These are phyloP conservation scores for Phaseolus coccineus DNA, from an alignment of 331 rosid species.

Conservation along the genomic window DNA sequence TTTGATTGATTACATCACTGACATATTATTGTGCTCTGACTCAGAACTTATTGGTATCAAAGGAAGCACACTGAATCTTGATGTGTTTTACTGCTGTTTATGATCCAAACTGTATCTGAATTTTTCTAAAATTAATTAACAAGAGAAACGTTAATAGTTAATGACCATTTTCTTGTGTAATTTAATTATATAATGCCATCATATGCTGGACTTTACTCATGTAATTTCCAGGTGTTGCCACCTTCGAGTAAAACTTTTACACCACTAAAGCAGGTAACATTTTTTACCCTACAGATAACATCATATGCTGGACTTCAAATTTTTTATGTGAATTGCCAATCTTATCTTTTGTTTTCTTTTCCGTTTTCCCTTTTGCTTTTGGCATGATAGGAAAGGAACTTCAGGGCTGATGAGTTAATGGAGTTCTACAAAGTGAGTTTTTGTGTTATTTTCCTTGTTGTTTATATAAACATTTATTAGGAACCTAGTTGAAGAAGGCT, in stretches of 20 bases:
- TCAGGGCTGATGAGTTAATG: slow-evolving; percentile 91
- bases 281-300: slow-evolving; percentile 15
- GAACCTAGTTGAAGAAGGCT: neutral
- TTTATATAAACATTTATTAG: neutral
- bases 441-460: slow-evolving; percentile 15
- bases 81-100: slow-evolving; percentile 32
- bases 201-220: slow-evolving; percentile 37
- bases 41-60: neutral
- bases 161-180: slow-evolving; percentile 21
- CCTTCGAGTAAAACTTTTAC: slow-evolving; percentile 80
- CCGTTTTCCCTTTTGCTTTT: slow-evolving; percentile 30
- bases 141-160: neutral
- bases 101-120: neutral
- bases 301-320: neutral
- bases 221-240: slow-evolving; percentile 79
- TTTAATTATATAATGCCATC: neutral
- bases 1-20: neutral
- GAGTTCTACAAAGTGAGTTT: slow-evolving; percentile 88
- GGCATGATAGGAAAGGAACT: slow-evolving; percentile 64
- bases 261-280: slow-evolving; percentile 90
- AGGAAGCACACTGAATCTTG: slow-evolving; percentile 18
- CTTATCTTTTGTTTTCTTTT: slow-evolving; percentile 11
- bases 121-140: slow-evolving; percentile 4
- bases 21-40: neutral
- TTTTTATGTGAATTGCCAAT: slow-evolving; percentile 19